These are phyloP conservation scores for Amoeboaphelidium occidentale DNA, from an alignment of 371 early-diverging fungal genomes.

Conservation along the genomic window DNA sequence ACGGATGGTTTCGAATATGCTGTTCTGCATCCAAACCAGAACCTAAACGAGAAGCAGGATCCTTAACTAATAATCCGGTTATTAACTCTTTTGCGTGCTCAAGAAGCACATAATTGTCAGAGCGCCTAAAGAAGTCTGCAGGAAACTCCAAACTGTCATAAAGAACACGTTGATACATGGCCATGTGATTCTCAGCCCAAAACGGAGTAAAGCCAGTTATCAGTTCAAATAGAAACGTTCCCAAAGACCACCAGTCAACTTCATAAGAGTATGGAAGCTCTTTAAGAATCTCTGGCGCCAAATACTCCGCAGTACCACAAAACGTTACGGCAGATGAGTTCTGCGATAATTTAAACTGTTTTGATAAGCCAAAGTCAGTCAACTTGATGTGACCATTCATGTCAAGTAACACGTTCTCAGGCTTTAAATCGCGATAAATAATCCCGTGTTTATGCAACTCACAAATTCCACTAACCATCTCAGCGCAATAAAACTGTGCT, in stretches of 20 bases:
- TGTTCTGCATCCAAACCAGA: slow-evolving; percentile 4
- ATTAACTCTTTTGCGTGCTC: slow-evolving; percentile 8
- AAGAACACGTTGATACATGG: slow-evolving; percentile 13
- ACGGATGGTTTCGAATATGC: slow-evolving; percentile 14
- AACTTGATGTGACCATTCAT: slow-evolving; percentile 12
- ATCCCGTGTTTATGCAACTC: slow-evolving; percentile 78
- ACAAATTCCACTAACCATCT: slow-evolving; percentile 37
- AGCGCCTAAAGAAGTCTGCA: too few relatives aligned
- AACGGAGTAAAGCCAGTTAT: slow-evolving; percentile 21
- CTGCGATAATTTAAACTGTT: slow-evolving; percentile 2
- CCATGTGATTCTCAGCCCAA: slow-evolving; percentile 12
- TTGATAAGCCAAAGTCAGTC: slow-evolving; percentile 12
- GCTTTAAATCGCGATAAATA: slow-evolving; percentile 86
- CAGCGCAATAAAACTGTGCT: slow-evolving; percentile 29
- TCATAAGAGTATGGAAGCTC: slow-evolving; percentile 16
- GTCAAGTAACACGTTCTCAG: slow-evolving; percentile 29
- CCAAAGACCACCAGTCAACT: slow-evolving; percentile 32
- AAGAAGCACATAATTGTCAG: too few relatives aligned
- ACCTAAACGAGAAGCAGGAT: slow-evolving; percentile 11
- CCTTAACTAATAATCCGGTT: slow-evolving; percentile 7
- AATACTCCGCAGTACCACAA: slow-evolving; percentile 9
- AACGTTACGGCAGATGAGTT: slow-evolving; percentile 3
- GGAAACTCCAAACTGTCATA: slow-evolving; percentile 12
- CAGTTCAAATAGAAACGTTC: slow-evolving; percentile 27
- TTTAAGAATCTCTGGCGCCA: slow-evolving; percentile 28